phyloP scores from a whole-genome alignment of 2,329 filamentous ascomycete species.

The Verticillium zaregamsianum region DNA sequence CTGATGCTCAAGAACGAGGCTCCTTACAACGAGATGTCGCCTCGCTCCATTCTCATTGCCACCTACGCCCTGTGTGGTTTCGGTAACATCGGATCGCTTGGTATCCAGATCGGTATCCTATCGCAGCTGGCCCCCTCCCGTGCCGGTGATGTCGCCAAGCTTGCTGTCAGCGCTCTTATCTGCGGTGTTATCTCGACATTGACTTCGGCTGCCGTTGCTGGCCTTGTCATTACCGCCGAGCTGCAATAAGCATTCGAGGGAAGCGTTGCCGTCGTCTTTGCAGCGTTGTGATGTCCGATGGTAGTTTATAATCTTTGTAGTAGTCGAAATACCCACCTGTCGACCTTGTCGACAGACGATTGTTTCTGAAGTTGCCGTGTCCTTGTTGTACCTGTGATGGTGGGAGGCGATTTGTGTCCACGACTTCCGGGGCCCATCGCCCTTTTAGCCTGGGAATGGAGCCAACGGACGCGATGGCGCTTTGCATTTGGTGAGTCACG shows the following conservation, averaged over 20 bases:
- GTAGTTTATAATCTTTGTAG: neutral
- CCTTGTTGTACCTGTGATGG: no score
- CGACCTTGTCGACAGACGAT: neutral
- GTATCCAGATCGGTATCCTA: conserved; percentile 85
- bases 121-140: conserved; percentile 74
- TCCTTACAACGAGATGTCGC: conserved; percentile 54
- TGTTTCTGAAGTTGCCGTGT: neutral
- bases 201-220: conserved; percentile 73
- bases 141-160: conserved; percentile 67
- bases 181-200: conserved; percentile 77
- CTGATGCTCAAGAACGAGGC: conserved; percentile 40
- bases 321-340: neutral
- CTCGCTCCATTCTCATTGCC: conserved; percentile 73
- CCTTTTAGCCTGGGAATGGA: no score
- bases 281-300: neutral
- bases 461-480: neutral
- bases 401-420: no score
- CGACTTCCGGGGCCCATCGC: no score
- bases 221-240: conserved; percentile 54
- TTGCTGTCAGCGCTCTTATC: conserved; percentile 73
- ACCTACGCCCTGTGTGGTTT: conserved; percentile 83
- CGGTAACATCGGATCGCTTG: conserved; percentile 82
- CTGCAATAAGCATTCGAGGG: neutral
- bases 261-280: neutral
- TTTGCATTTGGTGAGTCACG: neutral